A percentile compares a stretch with the other conserved stretches of the same genome.
These are phyloP conservation scores for Planoprotostelium fungivorum DNA, from an alignment of 78 protist genomes.

Conservation along the genomic window DNA sequence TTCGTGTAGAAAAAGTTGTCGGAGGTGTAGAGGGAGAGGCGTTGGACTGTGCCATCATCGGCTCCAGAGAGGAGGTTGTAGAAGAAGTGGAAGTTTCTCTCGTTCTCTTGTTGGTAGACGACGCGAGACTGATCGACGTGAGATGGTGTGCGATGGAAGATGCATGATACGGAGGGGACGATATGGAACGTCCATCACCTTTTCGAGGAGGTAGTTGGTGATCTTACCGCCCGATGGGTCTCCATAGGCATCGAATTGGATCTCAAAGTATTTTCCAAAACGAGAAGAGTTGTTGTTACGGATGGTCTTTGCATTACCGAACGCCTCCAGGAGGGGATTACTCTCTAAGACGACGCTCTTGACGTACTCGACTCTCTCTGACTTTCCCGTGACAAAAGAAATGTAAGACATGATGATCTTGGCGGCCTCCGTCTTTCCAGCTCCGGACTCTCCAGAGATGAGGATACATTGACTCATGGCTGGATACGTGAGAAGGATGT, in stretches of 20 bases:
- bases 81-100: conserved; percentile 88
- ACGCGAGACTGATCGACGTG: conserved; percentile 81
- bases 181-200: not conserved
- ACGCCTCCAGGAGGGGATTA: conserved; percentile 91
- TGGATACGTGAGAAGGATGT: not conserved
- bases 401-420: conserved; percentile 88
- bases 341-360: conserved; percentile 64
- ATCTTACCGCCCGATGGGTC: conserved; percentile 88
- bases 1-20: conserved; percentile 61
- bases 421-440: conserved; percentile 96
- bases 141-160: not conserved
- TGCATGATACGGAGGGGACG: not conserved
- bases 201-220: conserved; percentile 57
- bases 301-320: conserved; percentile 94
- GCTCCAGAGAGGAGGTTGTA: conserved; percentile 79
- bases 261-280: conserved; percentile 84
- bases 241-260: conserved; percentile 67
- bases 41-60: conserved; percentile 30
- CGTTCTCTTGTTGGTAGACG: conserved; percentile 70
- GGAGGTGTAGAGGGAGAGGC: conserved; percentile 37
- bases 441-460: conserved; percentile 94
- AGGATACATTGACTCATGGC: conserved; percentile 74
- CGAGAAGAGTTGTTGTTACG: conserved; percentile 91
- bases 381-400: conserved; percentile 73
- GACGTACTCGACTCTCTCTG: conserved; percentile 57